Evolutionary conservation across 306 rosid species (phyloP).

Genomic region (Senna tora): DNA sequence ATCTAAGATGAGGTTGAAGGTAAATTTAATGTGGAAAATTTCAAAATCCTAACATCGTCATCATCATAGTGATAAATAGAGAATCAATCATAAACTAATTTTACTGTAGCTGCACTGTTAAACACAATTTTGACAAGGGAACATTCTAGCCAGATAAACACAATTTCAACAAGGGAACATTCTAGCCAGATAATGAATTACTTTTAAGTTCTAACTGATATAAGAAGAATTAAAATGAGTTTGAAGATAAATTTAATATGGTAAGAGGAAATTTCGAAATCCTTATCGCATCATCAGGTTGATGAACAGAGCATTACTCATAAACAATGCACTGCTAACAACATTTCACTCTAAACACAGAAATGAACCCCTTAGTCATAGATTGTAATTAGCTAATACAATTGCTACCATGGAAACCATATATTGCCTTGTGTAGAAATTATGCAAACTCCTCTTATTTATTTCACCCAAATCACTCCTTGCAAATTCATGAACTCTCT

Average conservation of each 20-base stretch:
- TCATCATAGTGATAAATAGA: slow-evolving; percentile 25
- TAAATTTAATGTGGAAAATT: slow-evolving; percentile 9
- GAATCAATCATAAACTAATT: slow-evolving; percentile 22
- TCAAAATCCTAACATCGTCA: slow-evolving; percentile 14
- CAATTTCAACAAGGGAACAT: slow-evolving; percentile 14
- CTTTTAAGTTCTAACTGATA: slow-evolving; percentile 9
- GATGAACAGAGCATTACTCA: slow-evolving; percentile 30
- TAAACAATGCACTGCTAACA: not conserved
- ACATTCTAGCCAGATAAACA: slow-evolving; percentile 10
- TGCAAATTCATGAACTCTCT: slow-evolving; percentile 8
- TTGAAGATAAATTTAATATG: slow-evolving; percentile 15
- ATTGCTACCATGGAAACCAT: slow-evolving; percentile 31
- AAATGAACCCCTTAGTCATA: slow-evolving; percentile 22
- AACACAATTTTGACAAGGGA: slow-evolving; percentile 16
- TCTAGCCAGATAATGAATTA: slow-evolving; percentile 14
- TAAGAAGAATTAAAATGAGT: not conserved
- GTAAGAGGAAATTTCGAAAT: slow-evolving; percentile 22
- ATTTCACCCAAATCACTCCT: slow-evolving; percentile 25
- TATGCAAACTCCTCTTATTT: not conserved
- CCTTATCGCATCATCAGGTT: slow-evolving; percentile 4
- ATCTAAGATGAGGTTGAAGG: slow-evolving; percentile 13
- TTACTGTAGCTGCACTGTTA: slow-evolving; percentile 4
- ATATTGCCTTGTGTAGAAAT: not conserved
- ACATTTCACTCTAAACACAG: not conserved
- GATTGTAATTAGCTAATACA: slow-evolving; percentile 6